A percentile compares a stretch with the other conserved stretches of the same genome.
phyloP scores from a whole-genome alignment of 2,329 filamentous ascomycete genomes.

The Immersiporthe knoxdaviesiana region DNA sequence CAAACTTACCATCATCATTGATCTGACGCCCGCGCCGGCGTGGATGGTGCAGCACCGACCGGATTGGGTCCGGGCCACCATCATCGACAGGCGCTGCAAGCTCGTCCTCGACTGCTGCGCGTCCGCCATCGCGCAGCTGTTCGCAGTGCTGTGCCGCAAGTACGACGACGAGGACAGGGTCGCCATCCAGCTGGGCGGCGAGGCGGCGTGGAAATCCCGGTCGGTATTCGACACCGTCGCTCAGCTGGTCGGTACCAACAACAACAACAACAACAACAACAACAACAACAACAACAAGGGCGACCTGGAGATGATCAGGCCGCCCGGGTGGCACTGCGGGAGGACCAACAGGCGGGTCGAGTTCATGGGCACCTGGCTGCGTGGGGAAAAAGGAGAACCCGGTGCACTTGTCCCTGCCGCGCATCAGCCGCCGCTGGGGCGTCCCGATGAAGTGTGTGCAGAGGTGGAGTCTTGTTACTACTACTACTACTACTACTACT shows the following conservation, averaged over 20 bases:
- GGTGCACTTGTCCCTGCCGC: not conserved
- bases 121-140: not conserved
- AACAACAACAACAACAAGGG: too few species aligned
- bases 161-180: not conserved
- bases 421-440: not conserved
- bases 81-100: constrained; percentile 11
- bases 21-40: constrained; percentile 7
- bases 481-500: too few species aligned
- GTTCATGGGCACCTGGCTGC: constrained; percentile 1
- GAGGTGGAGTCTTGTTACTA: not conserved
- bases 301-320: not conserved
- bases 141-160: not conserved
- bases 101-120: not conserved
- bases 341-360: not conserved
- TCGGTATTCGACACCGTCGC: not conserved
- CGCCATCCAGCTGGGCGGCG: constrained; percentile 5
- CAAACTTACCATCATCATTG: constrained; percentile 1
- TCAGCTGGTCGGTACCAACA: not conserved
- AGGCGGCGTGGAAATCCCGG: not conserved
- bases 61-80: constrained; percentile 7
- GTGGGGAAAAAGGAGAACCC: not conserved
- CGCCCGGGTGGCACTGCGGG: not conserved
- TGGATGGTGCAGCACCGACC: not conserved
- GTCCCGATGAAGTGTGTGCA: not conserved
- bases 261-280: too few species aligned